Percentiles rank a stretch among this genome's conserved stretches.
These are phyloP conservation scores for Evernia prunastri DNA, from an alignment of 495 filamentous ascomycete genomes.

Conservation along the genomic window DNA sequence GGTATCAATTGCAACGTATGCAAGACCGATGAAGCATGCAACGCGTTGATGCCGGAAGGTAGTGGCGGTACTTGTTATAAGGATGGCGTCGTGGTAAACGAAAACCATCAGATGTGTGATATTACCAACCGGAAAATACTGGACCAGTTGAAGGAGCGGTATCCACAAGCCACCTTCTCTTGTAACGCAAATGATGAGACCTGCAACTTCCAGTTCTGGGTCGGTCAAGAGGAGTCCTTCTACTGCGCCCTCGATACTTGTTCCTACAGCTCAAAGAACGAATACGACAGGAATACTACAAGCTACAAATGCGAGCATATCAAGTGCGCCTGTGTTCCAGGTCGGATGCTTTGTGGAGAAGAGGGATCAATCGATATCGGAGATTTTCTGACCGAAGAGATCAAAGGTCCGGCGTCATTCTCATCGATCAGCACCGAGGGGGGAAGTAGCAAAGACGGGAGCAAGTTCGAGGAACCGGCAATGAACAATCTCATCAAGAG, in stretches of 20 bases:
- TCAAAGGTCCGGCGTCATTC: constrained; percentile 83
- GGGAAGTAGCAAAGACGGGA: constrained; percentile 53
- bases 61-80: constrained; percentile 85
- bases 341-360: constrained; percentile 88
- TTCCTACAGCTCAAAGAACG: constrained; percentile 58
- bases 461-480: constrained; percentile 78
- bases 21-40: constrained; percentile 70
- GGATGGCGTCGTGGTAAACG: constrained; percentile 79
- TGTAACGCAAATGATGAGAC: constrained; percentile 66
- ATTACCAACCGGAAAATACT: constrained; percentile 93
- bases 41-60: constrained; percentile 71
- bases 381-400: constrained; percentile 72
- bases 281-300: constrained; percentile 69
- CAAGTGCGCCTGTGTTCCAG: constrained; percentile 79
- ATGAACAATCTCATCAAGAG: constrained; percentile 83
- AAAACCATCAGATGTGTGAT: constrained; percentile 97
- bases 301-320: constrained; percentile 78
- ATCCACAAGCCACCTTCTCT: constrained; percentile 88
- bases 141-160: constrained; percentile 71
- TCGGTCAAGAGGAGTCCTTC: constrained; percentile 88
- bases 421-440: constrained; percentile 58
- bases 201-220: constrained; percentile 98
- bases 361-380: constrained; percentile 85
- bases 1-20: constrained; percentile 99
- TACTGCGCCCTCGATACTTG: constrained; percentile 87